Percentiles rank a stretch among this genome's conserved stretches.
Evolutionary conservation across 1,284 basidiomycete genomes (phyloP).

Genomic region (Boletellus dicymbophilus): DNA sequence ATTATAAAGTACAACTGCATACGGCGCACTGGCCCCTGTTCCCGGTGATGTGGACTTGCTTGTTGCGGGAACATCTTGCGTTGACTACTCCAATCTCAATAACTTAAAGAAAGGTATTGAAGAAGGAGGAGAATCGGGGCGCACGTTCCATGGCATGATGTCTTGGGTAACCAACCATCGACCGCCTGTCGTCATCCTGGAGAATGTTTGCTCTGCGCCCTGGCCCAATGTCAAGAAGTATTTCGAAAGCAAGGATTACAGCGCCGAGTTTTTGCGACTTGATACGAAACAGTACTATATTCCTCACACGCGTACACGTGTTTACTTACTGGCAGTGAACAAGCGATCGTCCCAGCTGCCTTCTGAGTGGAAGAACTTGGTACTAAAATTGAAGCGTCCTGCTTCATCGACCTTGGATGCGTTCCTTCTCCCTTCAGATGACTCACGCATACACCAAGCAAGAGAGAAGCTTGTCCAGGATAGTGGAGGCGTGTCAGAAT

Average conservation of each 20-base stretch:
- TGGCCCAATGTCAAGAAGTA: slow-evolving; percentile 80
- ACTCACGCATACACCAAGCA: slow-evolving; percentile 88
- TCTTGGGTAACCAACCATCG: slow-evolving; percentile 88
- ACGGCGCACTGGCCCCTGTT: slow-evolving; percentile 83
- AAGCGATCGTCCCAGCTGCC: slow-evolving; percentile 60
- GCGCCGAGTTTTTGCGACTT: slow-evolving; percentile 70
- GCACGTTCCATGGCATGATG: slow-evolving; percentile 91
- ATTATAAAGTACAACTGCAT: slow-evolving; percentile 77
- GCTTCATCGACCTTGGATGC: slow-evolving; percentile 91
- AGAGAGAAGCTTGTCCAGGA: slow-evolving; percentile 81
- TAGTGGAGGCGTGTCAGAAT: slow-evolving; percentile 58
- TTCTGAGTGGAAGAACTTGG: slow-evolving; percentile 68
- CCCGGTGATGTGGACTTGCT: slow-evolving; percentile 91
- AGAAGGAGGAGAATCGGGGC: slow-evolving; percentile 87
- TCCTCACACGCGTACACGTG: slow-evolving; percentile 90
- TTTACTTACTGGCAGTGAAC: slow-evolving; percentile 83
- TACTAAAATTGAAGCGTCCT: slow-evolving; percentile 72
- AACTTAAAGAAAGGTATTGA: slow-evolving; percentile 91
- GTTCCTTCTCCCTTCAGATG: slow-evolving; percentile 89
- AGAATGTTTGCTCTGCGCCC: slow-evolving; percentile 93
- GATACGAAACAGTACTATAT: slow-evolving; percentile 96
- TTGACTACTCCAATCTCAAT: slow-evolving; percentile 95
- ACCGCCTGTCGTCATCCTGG: slow-evolving; percentile 89
- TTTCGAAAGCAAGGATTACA: slow-evolving; percentile 79
- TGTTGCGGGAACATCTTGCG: slow-evolving; percentile 93